These are phyloP conservation scores for Amanita pseudoporphyria DNA, from an alignment of 768 basidiomycete genomes.

Conservation along the genomic window DNA sequence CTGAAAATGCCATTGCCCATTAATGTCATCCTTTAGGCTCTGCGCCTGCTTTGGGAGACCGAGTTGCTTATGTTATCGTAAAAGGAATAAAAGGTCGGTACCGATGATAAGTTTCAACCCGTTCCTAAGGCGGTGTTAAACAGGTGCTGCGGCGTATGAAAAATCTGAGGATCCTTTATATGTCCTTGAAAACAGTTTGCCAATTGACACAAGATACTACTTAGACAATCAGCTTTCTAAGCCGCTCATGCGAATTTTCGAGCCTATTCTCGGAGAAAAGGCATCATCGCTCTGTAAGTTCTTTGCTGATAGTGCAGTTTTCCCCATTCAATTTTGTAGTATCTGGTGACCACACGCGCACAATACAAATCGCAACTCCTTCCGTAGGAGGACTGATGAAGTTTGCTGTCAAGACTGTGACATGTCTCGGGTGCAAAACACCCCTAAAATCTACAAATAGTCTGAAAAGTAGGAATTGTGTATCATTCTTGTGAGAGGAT, in stretches of 20 bases:
- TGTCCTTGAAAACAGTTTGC: conserved; percentile 95
- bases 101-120: background rate
- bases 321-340: conserved; percentile 37
- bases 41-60: conserved; percentile 94
- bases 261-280: conserved; percentile 92
- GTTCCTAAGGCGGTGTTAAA: background rate
- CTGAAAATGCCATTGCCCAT: background rate
- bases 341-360: conserved; percentile 90
- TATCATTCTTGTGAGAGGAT: background rate
- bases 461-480: conserved; percentile 40
- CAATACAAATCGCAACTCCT: conserved; percentile 94
- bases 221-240: conserved; percentile 97
- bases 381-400: conserved; percentile 97
- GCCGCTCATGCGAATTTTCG: conserved; percentile 95
- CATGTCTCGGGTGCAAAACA: conserved; percentile 94
- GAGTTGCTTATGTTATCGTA: conserved; percentile 68
- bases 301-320: conserved; percentile 5
- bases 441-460: conserved; percentile 73
- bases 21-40: conserved; percentile 45
- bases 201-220: conserved; percentile 97
- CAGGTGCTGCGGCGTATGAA: conserved; percentile 94
- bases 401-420: conserved; percentile 92
- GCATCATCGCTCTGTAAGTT: conserved; percentile 70
- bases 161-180: conserved; percentile 98
- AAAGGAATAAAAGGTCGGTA: background rate